Conservation (phyloP, 1,284 basidiomycete species). For the Phellopilus nigrolimitatus region DNA sequence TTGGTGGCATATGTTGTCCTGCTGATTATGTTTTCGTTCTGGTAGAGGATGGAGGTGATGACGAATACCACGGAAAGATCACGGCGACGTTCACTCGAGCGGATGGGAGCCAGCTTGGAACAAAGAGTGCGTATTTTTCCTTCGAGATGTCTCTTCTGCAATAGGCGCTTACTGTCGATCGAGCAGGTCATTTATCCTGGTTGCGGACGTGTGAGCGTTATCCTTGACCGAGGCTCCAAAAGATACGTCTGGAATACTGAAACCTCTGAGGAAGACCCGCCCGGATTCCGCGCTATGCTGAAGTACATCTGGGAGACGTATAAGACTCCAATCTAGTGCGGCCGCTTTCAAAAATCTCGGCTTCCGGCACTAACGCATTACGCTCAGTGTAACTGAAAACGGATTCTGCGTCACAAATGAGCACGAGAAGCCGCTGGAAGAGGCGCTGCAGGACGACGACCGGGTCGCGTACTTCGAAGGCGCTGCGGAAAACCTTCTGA, state of each 20-base stretch:
- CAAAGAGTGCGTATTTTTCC: conserved; percentile 42
- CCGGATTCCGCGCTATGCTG: conserved; percentile 58
- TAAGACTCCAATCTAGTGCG: conserved; percentile 26
- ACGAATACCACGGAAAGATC: conserved; percentile 62
- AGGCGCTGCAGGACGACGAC: conserved; percentile 59
- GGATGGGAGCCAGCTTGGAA: conserved; percentile 64
- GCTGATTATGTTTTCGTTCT: background rate
- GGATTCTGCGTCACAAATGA: conserved; percentile 71
- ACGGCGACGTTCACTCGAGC: conserved; percentile 55
- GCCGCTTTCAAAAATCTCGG: background rate
- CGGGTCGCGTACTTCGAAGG: conserved; percentile 66
- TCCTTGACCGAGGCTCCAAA: too few relatives aligned
- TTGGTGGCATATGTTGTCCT: background rate
- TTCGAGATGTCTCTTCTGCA: too few relatives aligned
- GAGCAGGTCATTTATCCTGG: conserved; percentile 50
- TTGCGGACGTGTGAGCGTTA: conserved; percentile 41
- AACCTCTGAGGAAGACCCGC: conserved; percentile 32
- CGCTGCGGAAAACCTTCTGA: conserved; percentile 51
- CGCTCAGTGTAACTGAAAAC: conserved; percentile 58
- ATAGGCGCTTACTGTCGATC: too few relatives aligned
- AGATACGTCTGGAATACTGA: background rate
- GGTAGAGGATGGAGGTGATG: conserved; percentile 52
- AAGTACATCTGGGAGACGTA: conserved; percentile 64
- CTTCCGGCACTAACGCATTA: background rate
- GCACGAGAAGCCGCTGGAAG: conserved; percentile 42